A percentile compares a stretch with the other conserved stretches of the same genome.
These are phyloP conservation scores for Xylariaceae sp. DNA, from an alignment of 2,329 filamentous ascomycete genomes.

Conservation along the genomic window DNA sequence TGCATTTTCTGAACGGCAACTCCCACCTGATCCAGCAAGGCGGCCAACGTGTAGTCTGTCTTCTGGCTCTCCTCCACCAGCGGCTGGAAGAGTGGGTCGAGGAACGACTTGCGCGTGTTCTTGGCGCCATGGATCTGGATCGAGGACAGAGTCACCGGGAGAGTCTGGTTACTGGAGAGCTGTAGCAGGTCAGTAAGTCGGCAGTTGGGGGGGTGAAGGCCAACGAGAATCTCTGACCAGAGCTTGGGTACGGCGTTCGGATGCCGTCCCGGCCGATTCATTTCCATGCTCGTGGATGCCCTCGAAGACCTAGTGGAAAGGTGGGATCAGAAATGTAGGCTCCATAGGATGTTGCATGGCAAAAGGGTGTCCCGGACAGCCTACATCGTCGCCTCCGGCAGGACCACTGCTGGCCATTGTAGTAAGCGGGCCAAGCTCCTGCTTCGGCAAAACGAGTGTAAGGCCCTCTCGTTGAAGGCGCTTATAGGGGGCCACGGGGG, in stretches of 20 bases:
- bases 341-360: not conserved
- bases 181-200: constrained; percentile 25
- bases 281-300: constrained; percentile 21
- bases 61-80: constrained; percentile 62
- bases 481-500: too few relatives aligned
- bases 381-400: constrained; percentile 19
- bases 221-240: constrained; percentile 46
- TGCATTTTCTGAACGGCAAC: constrained; percentile 51
- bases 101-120: constrained; percentile 76
- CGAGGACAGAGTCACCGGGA: constrained; percentile 81
- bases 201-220: constrained; percentile 2
- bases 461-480: too few relatives aligned
- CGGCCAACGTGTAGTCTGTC: constrained; percentile 67
- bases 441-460: too few relatives aligned
- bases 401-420: constrained; percentile 18
- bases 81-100: constrained; percentile 73
- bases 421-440: too few relatives aligned
- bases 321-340: not conserved
- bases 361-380: too few relatives aligned
- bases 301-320: constrained; percentile 20
- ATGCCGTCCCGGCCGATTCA: constrained; percentile 35
- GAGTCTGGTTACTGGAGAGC: constrained; percentile 75
- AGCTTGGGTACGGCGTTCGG: constrained; percentile 56
- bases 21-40: constrained; percentile 49
- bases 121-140: constrained; percentile 75